Evolutionary conservation across 2,329 filamentous ascomycete species (phyloP).

Genomic region (Diaporthe destruens): DNA sequence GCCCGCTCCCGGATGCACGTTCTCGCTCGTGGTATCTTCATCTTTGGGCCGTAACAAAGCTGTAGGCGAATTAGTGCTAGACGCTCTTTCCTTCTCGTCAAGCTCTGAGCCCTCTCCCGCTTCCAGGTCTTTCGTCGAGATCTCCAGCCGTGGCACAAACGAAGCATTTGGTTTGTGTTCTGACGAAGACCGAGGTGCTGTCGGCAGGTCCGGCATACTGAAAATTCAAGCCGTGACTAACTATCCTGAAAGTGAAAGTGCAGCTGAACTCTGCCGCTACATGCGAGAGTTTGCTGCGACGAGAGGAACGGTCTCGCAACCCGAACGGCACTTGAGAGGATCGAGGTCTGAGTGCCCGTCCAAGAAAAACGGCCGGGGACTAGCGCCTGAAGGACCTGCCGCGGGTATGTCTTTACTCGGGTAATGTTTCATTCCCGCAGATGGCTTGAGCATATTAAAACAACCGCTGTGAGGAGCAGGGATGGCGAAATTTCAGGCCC

Average conservation of each 20-base stretch:
- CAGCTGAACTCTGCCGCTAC: background rate
- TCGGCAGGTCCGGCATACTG: conserved; percentile 7
- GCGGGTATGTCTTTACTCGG: background rate
- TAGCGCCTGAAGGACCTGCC: background rate
- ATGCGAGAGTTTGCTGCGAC: background rate
- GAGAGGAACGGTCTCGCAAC: background rate
- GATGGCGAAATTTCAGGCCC: too few species aligned
- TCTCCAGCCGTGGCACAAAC: background rate
- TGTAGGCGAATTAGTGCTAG: conserved; percentile 1
- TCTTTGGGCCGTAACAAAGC: background rate
- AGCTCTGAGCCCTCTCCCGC: conserved; percentile 2
- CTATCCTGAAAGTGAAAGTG: background rate
- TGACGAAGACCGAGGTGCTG: background rate
- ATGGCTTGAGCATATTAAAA: conserved; percentile 20
- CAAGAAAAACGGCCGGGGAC: conserved; percentile 10
- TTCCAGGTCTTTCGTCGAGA: background rate
- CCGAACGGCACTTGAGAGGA: background rate
- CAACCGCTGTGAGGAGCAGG: conserved; percentile 7
- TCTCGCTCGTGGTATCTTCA: background rate
- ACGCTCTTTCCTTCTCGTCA: background rate
- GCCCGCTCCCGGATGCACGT: rapidly evolving
- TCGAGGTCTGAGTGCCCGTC: conserved; percentile 7
- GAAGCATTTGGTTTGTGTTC: background rate
- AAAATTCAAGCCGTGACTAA: background rate
- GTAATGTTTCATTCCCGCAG: conserved; percentile 1